These are phyloP conservation scores for Suhomyces prunicola DNA, from an alignment of 805 yeast genomes.

Conservation along the genomic window DNA sequence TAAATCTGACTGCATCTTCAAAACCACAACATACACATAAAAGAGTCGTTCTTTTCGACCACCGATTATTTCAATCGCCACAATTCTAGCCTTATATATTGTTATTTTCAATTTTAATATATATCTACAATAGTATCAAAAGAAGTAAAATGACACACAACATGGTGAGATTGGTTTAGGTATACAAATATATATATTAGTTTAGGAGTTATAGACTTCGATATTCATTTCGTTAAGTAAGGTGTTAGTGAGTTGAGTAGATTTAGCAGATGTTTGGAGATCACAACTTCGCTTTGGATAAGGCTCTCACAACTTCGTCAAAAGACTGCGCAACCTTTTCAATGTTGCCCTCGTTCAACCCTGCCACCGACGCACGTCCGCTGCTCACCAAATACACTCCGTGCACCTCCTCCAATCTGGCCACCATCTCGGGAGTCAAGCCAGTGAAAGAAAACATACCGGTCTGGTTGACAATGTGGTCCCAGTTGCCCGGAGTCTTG, in stretches of 20 bases:
- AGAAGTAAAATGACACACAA: no score
- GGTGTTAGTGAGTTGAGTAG: no score
- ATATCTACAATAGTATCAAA: conserved; percentile 1
- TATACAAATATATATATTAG: no score
- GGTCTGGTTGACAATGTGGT: conserved; percentile 82
- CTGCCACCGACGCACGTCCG: conserved; percentile 94
- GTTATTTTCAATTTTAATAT: conserved; percentile 2
- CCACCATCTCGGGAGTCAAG: conserved; percentile 70
- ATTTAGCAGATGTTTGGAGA: background rate
- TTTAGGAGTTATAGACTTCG: no score
- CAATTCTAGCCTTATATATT: conserved; percentile 1
- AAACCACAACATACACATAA: conserved; percentile 1
- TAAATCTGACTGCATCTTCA: conserved; percentile 38
- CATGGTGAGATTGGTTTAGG: no score
- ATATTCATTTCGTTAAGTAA: no score
- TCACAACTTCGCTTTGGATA: conserved; percentile 13
- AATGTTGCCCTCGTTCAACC: conserved; percentile 77
- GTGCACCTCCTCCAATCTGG: conserved; percentile 68
- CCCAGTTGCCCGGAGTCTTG: conserved; percentile 87
- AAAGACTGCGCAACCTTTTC: conserved; percentile 75
- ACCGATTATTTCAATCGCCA: background rate
- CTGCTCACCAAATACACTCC: conserved; percentile 77
- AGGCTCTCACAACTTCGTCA: conserved; percentile 63
- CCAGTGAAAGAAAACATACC: conserved; percentile 99
- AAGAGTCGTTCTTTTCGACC: background rate